Percentiles rank a stretch among this genome's conserved stretches.
Evolutionary conservation across 2,329 filamentous ascomycete species (phyloP).

Genomic region (Claviceps lovelessii): DNA sequence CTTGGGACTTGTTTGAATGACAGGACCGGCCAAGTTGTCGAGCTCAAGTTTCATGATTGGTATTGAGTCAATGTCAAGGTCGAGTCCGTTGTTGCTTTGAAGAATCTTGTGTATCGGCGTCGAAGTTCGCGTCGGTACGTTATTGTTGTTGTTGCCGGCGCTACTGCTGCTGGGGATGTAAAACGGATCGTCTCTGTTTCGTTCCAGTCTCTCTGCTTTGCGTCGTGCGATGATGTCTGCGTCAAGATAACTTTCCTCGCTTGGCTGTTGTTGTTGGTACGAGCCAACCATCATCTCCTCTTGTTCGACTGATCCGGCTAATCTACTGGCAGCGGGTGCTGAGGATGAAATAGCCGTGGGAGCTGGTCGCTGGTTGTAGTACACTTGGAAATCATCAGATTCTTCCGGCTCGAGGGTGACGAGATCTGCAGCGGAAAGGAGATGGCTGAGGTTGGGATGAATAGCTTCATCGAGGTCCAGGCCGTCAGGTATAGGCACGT

Average conservation of each 20-base stretch:
- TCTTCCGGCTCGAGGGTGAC: constrained; percentile 35
- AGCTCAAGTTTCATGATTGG: constrained; percentile 89
- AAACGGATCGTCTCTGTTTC: constrained; percentile 87
- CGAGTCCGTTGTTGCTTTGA: constrained; percentile 56
- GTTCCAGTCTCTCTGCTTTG: constrained; percentile 62
- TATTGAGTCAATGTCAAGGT: constrained; percentile 84
- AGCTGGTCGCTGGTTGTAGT: constrained; percentile 45
- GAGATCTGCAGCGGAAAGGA: constrained; percentile 48
- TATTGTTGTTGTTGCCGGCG: constrained; percentile 22
- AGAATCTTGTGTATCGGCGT: constrained; percentile 70
- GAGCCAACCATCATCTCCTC: constrained; percentile 24
- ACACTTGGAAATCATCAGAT: constrained; percentile 52
- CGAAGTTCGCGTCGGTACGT: constrained; percentile 42
- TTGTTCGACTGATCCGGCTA: constrained; percentile 37
- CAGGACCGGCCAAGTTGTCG: constrained; percentile 31
- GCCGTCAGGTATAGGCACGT: constrained; percentile 64
- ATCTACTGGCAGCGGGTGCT: constrained; percentile 38
- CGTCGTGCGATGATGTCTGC: constrained; percentile 59
- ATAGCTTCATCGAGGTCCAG: constrained; percentile 73
- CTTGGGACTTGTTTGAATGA: constrained; percentile 17
- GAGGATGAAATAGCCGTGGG: constrained; percentile 36
- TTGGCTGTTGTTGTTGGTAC: constrained; percentile 47
- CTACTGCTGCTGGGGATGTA: constrained; percentile 48
- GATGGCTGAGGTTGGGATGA: constrained; percentile 53
- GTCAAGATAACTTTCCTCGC: constrained; percentile 53